A percentile compares a stretch with the other conserved stretches of the same genome.
These are phyloP conservation scores for Lactifluus pinguis DNA, from an alignment of 768 basidiomycete species.

Conservation along the genomic window DNA sequence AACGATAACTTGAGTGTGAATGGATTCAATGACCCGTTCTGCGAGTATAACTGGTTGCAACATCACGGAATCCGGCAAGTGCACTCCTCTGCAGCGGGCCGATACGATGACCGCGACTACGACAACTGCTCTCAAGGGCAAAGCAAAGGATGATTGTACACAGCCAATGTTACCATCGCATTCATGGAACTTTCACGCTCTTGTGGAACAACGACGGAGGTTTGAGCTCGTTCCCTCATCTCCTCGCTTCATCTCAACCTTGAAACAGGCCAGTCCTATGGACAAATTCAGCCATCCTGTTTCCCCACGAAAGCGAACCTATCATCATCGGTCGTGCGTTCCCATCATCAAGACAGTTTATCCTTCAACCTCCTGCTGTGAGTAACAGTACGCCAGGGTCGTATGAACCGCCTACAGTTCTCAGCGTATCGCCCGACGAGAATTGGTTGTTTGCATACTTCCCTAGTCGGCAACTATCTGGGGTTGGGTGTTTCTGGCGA, in stretches of 20 bases:
- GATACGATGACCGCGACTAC: background rate
- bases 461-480: conserved; percentile 47
- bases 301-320: conserved; percentile 55
- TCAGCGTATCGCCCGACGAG: conserved; percentile 50
- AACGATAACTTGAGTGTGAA: conserved; percentile 63
- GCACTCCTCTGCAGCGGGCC: background rate
- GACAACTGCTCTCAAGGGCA: conserved; percentile 13
- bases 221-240: background rate
- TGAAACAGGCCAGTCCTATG: conserved; percentile 54
- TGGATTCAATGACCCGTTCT: conserved; percentile 43
- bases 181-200: conserved; percentile 15
- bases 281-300: conserved; percentile 60
- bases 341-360: conserved; percentile 59
- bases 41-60: conserved; percentile 43
- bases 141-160: conserved; percentile 5
- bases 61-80: background rate
- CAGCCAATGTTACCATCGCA: conserved; percentile 2
- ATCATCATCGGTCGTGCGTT: conserved; percentile 54
- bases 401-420: conserved; percentile 54
- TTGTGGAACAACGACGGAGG: conserved; percentile 4
- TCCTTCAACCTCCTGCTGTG: conserved; percentile 47
- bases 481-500: conserved; percentile 60
- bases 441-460: conserved; percentile 71
- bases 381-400: conserved; percentile 37
- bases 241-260: background rate